Conservation (phyloP, 495 filamentous ascomycete genomes). For the Podospora pseudocomata region DNA sequence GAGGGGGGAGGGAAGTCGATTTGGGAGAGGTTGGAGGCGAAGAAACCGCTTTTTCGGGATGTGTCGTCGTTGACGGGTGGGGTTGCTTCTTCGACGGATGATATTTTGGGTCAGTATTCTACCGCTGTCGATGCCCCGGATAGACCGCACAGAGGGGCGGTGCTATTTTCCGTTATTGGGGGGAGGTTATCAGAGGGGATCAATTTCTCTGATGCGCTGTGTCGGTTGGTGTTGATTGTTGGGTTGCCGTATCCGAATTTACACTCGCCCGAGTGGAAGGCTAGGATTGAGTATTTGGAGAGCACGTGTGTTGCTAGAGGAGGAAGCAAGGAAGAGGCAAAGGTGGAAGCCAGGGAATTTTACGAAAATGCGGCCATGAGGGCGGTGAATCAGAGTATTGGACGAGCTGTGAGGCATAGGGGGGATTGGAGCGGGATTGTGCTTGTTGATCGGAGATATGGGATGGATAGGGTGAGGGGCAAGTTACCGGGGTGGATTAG, state of each 20-base stretch:
- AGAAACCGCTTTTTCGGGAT: constrained; percentile 68
- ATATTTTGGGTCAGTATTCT: constrained; percentile 67
- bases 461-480: constrained; percentile 58
- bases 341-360: constrained; percentile 71
- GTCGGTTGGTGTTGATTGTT: constrained; percentile 82
- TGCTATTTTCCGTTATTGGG: constrained; percentile 91
- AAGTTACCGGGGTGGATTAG: constrained; percentile 92
- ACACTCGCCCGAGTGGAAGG: constrained; percentile 84
- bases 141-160: constrained; percentile 51
- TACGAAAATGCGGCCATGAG: constrained; percentile 97
- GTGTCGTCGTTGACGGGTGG: constrained; percentile 34
- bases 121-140: constrained; percentile 53
- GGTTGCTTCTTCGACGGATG: constrained; percentile 56
- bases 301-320: constrained; percentile 43
- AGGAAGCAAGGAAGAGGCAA: constrained; percentile 44
- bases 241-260: constrained; percentile 93
- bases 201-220: constrained; percentile 92
- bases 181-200: constrained; percentile 95
- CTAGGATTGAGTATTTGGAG: constrained; percentile 83
- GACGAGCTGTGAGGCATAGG: constrained; percentile 83
- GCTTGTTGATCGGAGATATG: constrained; percentile 77
- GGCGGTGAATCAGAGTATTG: constrained; percentile 94
- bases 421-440: constrained; percentile 88
- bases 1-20: constrained; percentile 29
- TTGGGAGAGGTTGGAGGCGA: constrained; percentile 53